Base-by-base conservation (phyloP, 2,329 filamentous ascomycete genomes). In the Paecilomyces niveus region DNA sequence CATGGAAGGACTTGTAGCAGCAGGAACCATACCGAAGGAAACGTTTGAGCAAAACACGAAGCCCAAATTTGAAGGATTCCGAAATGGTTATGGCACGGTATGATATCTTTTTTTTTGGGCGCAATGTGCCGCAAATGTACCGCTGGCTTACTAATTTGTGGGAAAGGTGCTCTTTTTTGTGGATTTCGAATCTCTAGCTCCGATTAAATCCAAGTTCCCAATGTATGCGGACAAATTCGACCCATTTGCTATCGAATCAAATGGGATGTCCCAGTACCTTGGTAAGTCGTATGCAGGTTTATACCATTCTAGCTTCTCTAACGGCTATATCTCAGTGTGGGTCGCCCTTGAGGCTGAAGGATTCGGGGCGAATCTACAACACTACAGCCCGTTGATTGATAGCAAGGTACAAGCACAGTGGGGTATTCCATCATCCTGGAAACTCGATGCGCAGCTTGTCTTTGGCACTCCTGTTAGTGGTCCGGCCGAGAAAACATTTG, bases 311-410 rank as follows among this genome's bases (percentile, higher is more conserved):
- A 39, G 2, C 3, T 39, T 35, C 9, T n/a, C 15, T 39, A n/a
- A 39, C 15, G n/a, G 13, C 1, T n/a, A n/a, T 15, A n/a, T n/a
- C 77, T 78, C 84, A 65, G 71, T 90, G 64, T 96, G 91, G 91
- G 86, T 86, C 33, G 89, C 89, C 1, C 84, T 96, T 57, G 87
- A 92, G 78, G 82, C 87, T 62, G 90, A 94, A 76, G 91, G 91
- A 35, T 82, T 94, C 57, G 91, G 91, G 63, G 89, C 87, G 74
- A 95, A 92, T 81, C 83, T 96, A 53, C 91, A 96, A 83, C 91
- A 96, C 80, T 95, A 96, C 83, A 93, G 90, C 83, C 90, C 90
- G 24, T 75, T 96, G 62, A 84, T 95, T 64, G 89, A 95, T 76
- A 81, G 82, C 66, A 85, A 87, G 79, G 85, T 91, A 55, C 76